Percentiles rank a stretch among this genome's conserved stretches.
Conservation (phyloP, 2,329 filamentous ascomycete species). For the Orbilia oligospora region DNA sequence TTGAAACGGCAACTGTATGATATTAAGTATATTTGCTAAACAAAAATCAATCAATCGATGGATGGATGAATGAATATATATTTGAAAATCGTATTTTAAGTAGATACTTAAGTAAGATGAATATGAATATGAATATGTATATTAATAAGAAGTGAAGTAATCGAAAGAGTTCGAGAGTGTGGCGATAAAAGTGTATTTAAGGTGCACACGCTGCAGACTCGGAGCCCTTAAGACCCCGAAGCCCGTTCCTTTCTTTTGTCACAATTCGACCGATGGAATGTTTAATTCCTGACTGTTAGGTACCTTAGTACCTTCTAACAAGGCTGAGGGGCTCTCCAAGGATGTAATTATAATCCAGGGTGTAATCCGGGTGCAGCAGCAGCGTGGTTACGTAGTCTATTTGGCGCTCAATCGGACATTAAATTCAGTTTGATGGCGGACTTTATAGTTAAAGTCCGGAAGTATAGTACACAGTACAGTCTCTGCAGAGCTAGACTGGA, state of each 20-base stretch:
- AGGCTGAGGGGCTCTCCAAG: background rate
- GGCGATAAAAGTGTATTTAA: background rate
- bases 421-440: background rate
- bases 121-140: too few relatives aligned
- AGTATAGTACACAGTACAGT: too few relatives aligned
- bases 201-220: background rate
- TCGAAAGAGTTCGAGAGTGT: too few relatives aligned
- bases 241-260: background rate
- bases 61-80: too few relatives aligned
- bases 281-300: too few relatives aligned
- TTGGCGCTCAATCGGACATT: slow-evolving; percentile 5
- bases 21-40: background rate
- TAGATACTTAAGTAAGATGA: too few relatives aligned
- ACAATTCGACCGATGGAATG: background rate
- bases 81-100: too few relatives aligned
- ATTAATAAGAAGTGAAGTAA: too few relatives aligned
- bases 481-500: background rate
- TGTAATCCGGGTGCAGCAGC: slow-evolving; percentile 16
- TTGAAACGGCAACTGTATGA: background rate
- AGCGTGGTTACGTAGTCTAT: slow-evolving; percentile 10
- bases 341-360: background rate
- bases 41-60: too few relatives aligned
- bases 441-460: background rate
- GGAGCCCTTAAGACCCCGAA: background rate
- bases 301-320: too few relatives aligned